A percentile compares a stretch with the other conserved stretches of the same genome.
These are phyloP conservation scores for Arctium minus DNA, from an alignment of 129 eudicot species.

Conservation along the genomic window DNA sequence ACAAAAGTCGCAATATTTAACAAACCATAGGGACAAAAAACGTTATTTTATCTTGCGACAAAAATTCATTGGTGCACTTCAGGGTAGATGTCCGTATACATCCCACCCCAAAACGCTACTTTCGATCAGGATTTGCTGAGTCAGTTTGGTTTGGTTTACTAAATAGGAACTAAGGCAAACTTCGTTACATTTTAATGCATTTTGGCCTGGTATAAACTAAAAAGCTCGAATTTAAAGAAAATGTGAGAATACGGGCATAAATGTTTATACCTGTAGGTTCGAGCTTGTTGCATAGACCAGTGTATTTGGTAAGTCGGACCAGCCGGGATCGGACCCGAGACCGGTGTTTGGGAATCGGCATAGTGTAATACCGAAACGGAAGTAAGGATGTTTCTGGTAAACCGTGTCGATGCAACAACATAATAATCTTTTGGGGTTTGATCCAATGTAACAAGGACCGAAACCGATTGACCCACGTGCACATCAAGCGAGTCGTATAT, in stretches of 20 bases:
- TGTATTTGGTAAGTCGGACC: constrained; percentile 52
- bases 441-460: constrained; percentile 80
- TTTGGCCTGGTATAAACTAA: neutral
- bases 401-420: constrained; percentile 83
- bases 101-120: no score
- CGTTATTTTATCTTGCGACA: neutral
- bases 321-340: constrained; percentile 81
- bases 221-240: neutral
- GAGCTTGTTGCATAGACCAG: constrained; percentile 91
- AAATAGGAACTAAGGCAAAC: neutral
- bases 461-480: constrained; percentile 91
- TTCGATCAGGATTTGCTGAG: neutral
- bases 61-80: no score
- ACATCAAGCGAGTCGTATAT: constrained; percentile 74
- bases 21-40: neutral
- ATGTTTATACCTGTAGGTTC: constrained; percentile 54
- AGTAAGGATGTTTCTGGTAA: constrained; percentile 54
- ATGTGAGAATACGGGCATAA: neutral
- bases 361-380: constrained; percentile 70
- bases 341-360: constrained; percentile 57
- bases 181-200: neutral
- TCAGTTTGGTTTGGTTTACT: neutral
- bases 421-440: constrained; percentile 88
- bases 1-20: neutral
- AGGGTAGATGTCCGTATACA: no score